Base-by-base conservation (phyloP, 768 basidiomycete species). In the Phylloporus scabripes region DNA sequence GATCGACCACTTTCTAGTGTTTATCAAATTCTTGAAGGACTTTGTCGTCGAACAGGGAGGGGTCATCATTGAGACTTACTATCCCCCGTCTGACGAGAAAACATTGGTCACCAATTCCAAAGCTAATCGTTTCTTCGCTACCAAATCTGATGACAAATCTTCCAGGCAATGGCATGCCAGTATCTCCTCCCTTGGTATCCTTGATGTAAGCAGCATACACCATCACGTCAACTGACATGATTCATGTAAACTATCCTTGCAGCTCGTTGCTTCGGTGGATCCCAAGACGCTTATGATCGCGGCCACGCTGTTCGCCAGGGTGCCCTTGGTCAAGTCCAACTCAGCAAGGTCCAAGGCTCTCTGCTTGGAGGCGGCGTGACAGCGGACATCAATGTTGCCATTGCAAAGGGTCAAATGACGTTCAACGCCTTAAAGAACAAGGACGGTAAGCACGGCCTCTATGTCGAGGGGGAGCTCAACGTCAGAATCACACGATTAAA, bases 21-120 rank as follows among this genome's bases (percentile, higher is more conserved):
- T 40, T 5, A 21, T 48, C 17, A 41, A 41, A 14, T 48, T 48
- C 39, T 17, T 48, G 15, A 41, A 48, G 23, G 46, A 33, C 21
- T 40, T 48, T 24, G 39, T 41, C n/a, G 29, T 47, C 3, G 21
- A 10, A n/a, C 11, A 15, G 7, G n/a, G 10, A n/a, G 29, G 45
- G 2, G 28, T 46, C 26, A 9, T 38, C 37, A 28, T 38, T 23
- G 36, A 46, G 20, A 46, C 36, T 7, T 37, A 20, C 28, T 46
- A 45, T 29, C 14, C 24, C 6, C 5, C 26, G 8, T 17, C 41
- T 14, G 23, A 17, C 15, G 39, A 24, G 0, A 12, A 24, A 11
- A 7, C 39, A 14, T 17, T 7, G 4, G 21, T 7, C 18, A 23
- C 20, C 20, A 21, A 39, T 23, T 11, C 20, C 11, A 5, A 11